Evolutionary conservation across 305 asterid species (phyloP), one percentile per base, ranked within the genome.

Genomic region (Fraxinus sp.): DNA sequence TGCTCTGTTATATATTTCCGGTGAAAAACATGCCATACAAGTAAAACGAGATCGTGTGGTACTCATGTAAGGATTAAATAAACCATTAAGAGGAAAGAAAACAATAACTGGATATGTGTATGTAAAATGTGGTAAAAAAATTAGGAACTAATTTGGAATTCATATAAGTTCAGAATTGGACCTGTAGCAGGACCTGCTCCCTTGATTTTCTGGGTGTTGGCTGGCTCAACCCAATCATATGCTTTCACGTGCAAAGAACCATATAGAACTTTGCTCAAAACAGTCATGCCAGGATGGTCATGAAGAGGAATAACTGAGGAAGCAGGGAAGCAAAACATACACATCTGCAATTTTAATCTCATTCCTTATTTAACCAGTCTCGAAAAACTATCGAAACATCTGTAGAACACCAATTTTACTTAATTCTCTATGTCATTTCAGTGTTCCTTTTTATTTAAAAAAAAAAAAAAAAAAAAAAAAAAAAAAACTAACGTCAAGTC

Each of bases 221-320:
- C 86, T 68, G 99, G 99, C 87, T 96, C 99, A 79, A 94, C 97
- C 99, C 99, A 96, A 66, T 96, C 99, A 82, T 92, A 96, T 85
- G 89, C 94, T 90, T 94, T 96, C 71, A 96, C 97, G 84, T 96
- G 99, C 92, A 94, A 90, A 84, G 99, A 96, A 84, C 99, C 99
- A 88, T 91, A 93, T 57, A 96, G 88, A 80, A 96, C 93, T 91
- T 96, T 96, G 93, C 99, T 96, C 79, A 94, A 86, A 72, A 96
- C 99, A 39, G 97, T 93, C 98, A 96, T 96, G 86, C 93, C 95
- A 39, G 98, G 98, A 91, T 96, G 98, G 80, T 93, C 97, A 86
- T 96, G 99, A 83, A 96, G 96, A 77, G 97, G 99, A 91, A 96
- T 96, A 80, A 93, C 97, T 35, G 98, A 88, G 68, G 99, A 96